Conservation (phyloP, 352 stramenopile genomes). For the Phytophthora ohioensis region DNA sequence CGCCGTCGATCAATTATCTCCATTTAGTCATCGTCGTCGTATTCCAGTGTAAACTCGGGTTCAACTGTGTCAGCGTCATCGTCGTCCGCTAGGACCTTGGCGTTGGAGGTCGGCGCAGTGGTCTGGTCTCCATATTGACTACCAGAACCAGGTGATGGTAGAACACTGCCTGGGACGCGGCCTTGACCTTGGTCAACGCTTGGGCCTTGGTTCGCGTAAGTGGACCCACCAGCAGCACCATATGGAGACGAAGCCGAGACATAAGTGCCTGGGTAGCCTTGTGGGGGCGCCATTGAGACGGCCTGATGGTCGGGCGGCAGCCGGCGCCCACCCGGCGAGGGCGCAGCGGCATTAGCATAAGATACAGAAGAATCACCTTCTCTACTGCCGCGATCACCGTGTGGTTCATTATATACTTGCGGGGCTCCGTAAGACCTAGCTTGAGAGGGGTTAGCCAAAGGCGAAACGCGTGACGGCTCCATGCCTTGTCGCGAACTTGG, state of each 20-base stretch:
- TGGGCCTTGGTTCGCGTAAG: slow-evolving; percentile 35
- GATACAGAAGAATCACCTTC: slow-evolving; percentile 56
- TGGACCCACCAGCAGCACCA: slow-evolving; percentile 18
- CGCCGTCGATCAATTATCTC: slow-evolving; percentile 32
- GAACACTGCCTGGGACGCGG: slow-evolving; percentile 32
- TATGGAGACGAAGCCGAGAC: slow-evolving; percentile 33
- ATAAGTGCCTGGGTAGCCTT: slow-evolving; percentile 31
- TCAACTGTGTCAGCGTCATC: slow-evolving; percentile 64
- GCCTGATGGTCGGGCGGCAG: slow-evolving; percentile 24
- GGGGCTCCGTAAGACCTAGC: slow-evolving; percentile 69
- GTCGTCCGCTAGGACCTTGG: slow-evolving; percentile 55
- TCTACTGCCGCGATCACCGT: slow-evolving; percentile 56
- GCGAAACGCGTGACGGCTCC: slow-evolving; percentile 30
- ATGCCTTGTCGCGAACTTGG: slow-evolving; percentile 25
- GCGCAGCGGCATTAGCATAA: slow-evolving; percentile 50
- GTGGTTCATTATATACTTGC: slow-evolving; percentile 72
- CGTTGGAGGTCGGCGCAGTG: slow-evolving; percentile 1
- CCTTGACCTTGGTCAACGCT: slow-evolving; percentile 26
- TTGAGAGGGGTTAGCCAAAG: slow-evolving; percentile 43
- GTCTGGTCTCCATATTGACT: slow-evolving; percentile 29
- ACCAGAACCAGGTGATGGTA: slow-evolving; percentile 31
- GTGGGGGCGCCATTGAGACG: slow-evolving; percentile 7
- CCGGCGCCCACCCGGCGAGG: slow-evolving; percentile 31
- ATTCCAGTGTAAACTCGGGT: slow-evolving; percentile 80
- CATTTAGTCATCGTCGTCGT: slow-evolving; percentile 80